Conservation (phyloP, 2,329 filamentous ascomycete genomes). For the Cryphonectria nitschkei region DNA sequence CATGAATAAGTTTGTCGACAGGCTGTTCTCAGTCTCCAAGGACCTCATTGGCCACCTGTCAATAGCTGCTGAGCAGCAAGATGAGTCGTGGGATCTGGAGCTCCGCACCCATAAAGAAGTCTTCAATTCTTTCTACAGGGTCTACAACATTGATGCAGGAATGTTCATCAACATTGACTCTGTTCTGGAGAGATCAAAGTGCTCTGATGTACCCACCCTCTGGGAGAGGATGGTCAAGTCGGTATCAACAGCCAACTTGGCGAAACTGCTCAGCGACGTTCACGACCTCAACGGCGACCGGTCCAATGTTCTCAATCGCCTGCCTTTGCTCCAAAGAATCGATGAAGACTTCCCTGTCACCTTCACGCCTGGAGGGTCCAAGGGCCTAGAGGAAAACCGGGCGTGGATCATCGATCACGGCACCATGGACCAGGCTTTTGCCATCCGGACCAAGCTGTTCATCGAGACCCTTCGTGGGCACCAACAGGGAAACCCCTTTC, state of each 20-base stretch:
- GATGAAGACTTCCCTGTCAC: slow-evolving; percentile 20
- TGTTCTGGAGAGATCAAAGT: slow-evolving; percentile 19
- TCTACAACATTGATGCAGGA: slow-evolving; percentile 17
- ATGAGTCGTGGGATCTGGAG: slow-evolving; percentile 24
- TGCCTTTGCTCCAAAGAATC: slow-evolving; percentile 37
- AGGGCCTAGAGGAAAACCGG: slow-evolving; percentile 8
- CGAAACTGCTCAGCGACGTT: slow-evolving; percentile 38
- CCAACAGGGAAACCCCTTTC: slow-evolving; percentile 24
- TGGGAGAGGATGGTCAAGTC: slow-evolving; percentile 24
- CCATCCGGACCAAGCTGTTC: slow-evolving; percentile 43
- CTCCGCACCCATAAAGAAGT: slow-evolving; percentile 21
- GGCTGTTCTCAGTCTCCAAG: slow-evolving; percentile 14
- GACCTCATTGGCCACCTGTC: slow-evolving; percentile 22
- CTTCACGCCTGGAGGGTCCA: slow-evolving; percentile 21
- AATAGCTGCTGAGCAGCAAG: slow-evolving; percentile 17
- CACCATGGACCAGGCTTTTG: slow-evolving; percentile 36
- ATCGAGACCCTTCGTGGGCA: slow-evolving; percentile 34
- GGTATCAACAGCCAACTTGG: slow-evolving; percentile 40
- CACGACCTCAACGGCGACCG: slow-evolving; percentile 30
- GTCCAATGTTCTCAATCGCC: slow-evolving; percentile 29
- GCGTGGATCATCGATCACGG: slow-evolving; percentile 28
- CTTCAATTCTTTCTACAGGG: slow-evolving; percentile 18
- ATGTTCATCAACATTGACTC: slow-evolving; percentile 23
- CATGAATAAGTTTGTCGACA: slow-evolving; percentile 29
- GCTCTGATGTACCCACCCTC: neutral